Base-by-base conservation (phyloP, 345 rosid species). In the Salix suchowensis region DNA sequence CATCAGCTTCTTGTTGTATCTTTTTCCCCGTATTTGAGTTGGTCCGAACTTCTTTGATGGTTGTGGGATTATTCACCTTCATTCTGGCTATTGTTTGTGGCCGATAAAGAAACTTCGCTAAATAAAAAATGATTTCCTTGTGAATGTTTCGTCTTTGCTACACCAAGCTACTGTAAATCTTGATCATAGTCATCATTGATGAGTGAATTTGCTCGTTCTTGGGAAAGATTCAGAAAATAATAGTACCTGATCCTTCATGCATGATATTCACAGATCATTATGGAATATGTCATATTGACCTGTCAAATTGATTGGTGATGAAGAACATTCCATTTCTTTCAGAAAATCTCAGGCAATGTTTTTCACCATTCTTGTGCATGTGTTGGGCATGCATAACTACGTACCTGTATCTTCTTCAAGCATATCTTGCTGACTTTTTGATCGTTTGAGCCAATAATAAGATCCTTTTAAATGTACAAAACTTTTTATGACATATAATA, bases 1-100 rank as follows among this genome's bases (percentile, higher is more conserved):
- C 70, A 74, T 40, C 77, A 67, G 10, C 23, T 16, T 73, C 62
- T 61, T 81, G 68, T 74, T 52, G 36, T 18, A 15, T 64, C 64
- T 64, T 60, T 32, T 37, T 7, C 2, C 12, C 39, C 15, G 62
- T 39, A 5, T 12, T 37, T 1, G 7, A n/a, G 46, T 12, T 10
- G 58, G 66, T 55, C 36, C 24, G 23, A 71, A 71, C 54, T 61
- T 52, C 14, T 23, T 23, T 71, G 36, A 67, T 36, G 72, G 72
- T 46, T 46, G 6, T 18, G 12, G 26, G 65, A 40, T 28, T 10
- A 50, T 8, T 52, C 13, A 52, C 34, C 74, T 52, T 34, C 44
- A 32, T 52, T 71, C 74, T 21, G 21, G 39, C 42, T 6, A 19
- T 6, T 12, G 24, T 67, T 21, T 14, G 23, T 66, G 48, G 14